Evolutionary conservation across 345 rosid genomes (phyloP), one percentile per base, ranked within the genome.

Genomic region (Draba incana): DNA sequence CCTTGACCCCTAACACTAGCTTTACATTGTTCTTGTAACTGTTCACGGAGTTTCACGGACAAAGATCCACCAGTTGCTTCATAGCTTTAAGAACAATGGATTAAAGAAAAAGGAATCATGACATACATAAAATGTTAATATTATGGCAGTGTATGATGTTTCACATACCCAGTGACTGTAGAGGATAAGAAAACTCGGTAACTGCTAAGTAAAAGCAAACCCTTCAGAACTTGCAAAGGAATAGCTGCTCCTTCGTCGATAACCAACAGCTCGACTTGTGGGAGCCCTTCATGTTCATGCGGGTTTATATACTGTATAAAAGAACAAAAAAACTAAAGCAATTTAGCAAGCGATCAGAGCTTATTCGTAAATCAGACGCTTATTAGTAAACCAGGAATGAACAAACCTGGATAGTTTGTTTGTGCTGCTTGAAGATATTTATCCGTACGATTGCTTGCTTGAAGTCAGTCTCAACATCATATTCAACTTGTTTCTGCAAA

Each of bases 161-260:
- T 48, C 42, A 59, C 83, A 72, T 89, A 94, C 99, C 99, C 99
- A 76, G 91, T 94, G 31, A 94, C 93, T 31, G 99, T 94, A 48
- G 99, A 91, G 64, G 99, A 94, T 69, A 94, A 86, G 83, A 94
- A 94, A 41, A 91, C 98, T 75, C 89, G 74, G 79, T 91, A 94
- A 60, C 96, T 93, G 63, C 99, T 98, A 47, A 89, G 85, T 74
- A 94, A 70, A 56, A 93, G 83, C 81, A 20, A 20, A 20, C 20
- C 20, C 20, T 88, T 94, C 74, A 94, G 93, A 80, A 94, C 79
- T 35, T 97, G 96, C 71, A 92, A 82, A 20, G 99, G 99, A 81
- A 92, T 92, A 62, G 99, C 98, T 75, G 99, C 99, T 62, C 98
- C 99, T 87, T 94, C 98, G 82, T 94, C 99, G 77, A 94, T 80